A percentile compares a stretch with the other conserved stretches of the same genome.
Evolutionary conservation across 1,284 basidiomycete genomes (phyloP).

Genomic region (Trichosporon sp.): DNA sequence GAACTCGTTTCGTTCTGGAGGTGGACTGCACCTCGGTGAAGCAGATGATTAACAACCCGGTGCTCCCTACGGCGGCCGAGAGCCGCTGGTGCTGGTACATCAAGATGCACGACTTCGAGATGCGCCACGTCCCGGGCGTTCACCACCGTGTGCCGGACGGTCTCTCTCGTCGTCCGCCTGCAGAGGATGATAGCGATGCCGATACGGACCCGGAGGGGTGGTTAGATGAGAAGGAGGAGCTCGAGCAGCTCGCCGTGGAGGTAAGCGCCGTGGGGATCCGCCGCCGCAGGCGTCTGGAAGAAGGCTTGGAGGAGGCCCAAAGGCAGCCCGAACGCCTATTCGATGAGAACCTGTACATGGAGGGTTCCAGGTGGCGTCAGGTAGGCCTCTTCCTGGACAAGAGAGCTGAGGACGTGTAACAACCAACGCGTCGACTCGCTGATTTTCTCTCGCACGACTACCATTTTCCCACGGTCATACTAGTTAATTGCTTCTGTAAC

Average conservation of each 20-base stretch:
- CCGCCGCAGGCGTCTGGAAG: background rate
- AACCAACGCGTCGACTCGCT: too few species aligned
- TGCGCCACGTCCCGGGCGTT: background rate
- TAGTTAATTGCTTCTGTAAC: too few species aligned
- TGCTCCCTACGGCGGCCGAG: conserved; percentile 5
- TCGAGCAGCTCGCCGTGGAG: background rate
- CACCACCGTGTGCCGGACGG: conserved; percentile 6
- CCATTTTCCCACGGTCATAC: too few species aligned
- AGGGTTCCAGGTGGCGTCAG: background rate
- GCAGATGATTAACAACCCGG: conserved; percentile 9
- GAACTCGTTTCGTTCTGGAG: conserved; percentile 6
- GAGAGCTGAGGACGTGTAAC: too few species aligned
- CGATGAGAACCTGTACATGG: background rate
- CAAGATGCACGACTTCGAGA: conserved; percentile 6
- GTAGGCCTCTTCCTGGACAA: background rate
- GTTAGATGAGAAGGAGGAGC: background rate
- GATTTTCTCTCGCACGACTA: too few species aligned
- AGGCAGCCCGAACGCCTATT: background rate
- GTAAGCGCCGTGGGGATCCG: background rate
- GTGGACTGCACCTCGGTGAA: conserved; percentile 7
- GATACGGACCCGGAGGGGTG: conserved; percentile 8
- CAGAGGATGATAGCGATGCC: background rate
- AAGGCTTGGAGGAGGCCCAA: background rate
- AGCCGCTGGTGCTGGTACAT: conserved; percentile 13
- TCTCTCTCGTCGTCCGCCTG: background rate